Conservation (phyloP, 345 rosid species). For the Limnanthes douglasii region DNA sequence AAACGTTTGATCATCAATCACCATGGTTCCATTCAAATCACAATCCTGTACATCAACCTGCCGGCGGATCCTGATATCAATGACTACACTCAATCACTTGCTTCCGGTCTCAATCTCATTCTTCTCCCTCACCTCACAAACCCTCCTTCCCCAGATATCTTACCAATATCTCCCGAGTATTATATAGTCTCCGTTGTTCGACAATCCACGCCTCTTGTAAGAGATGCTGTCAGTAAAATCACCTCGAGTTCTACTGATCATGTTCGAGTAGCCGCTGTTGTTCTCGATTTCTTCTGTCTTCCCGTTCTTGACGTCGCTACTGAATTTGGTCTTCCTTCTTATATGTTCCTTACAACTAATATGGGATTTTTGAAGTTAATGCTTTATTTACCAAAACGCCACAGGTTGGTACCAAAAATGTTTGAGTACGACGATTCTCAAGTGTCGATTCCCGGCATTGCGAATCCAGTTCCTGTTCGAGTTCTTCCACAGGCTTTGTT, state of each 20-base stretch:
- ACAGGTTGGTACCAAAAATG: slow-evolving; percentile 10
- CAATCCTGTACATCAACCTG: slow-evolving; percentile 11
- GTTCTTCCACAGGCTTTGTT: slow-evolving; percentile 24
- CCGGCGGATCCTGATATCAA: slow-evolving; percentile 16
- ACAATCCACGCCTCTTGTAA: slow-evolving; percentile 11
- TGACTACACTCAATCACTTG: slow-evolving; percentile 10
- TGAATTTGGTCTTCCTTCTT: slow-evolving; percentile 26
- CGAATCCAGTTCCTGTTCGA: slow-evolving; percentile 19
- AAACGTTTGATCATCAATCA: slow-evolving; percentile 16
- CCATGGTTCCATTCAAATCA: slow-evolving; percentile 19
- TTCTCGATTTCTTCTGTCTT: slow-evolving; percentile 31
- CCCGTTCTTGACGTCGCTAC: slow-evolving; percentile 24
- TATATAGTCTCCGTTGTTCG: slow-evolving; percentile 6
- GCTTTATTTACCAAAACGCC: slow-evolving; percentile 18
- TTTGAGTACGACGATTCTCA: slow-evolving; percentile 9
- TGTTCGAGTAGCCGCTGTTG: slow-evolving; percentile 17
- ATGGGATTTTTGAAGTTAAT: slow-evolving; percentile 25
- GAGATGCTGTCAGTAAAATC: slow-evolving; percentile 6
- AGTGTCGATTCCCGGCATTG: slow-evolving; percentile 21
- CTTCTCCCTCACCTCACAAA: slow-evolving; percentile 14
- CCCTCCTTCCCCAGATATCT: background rate
- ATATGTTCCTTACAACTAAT: slow-evolving; percentile 27
- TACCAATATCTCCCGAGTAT: slow-evolving; percentile 9
- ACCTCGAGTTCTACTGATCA: slow-evolving; percentile 11
- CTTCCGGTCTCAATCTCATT: slow-evolving; percentile 11